A percentile compares a stretch with the other conserved stretches of the same genome.
Evolutionary conservation across 1,139 yeast genomes (phyloP).

Genomic region (Maudiozyma humilis): DNA sequence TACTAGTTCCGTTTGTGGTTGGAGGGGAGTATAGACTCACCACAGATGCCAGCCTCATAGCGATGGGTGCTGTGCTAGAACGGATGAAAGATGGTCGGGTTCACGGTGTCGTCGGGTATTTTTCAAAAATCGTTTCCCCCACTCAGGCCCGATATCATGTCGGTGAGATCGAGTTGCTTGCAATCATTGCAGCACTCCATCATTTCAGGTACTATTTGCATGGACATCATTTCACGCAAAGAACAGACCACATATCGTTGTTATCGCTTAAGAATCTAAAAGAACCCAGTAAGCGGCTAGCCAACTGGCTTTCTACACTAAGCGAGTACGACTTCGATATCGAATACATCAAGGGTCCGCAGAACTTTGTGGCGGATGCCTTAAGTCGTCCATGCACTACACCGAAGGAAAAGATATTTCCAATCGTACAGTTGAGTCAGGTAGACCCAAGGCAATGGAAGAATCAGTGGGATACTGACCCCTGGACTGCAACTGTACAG

Average conservation of each 20-base stretch:
- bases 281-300: slow-evolving; percentile 12
- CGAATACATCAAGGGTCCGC: slow-evolving; percentile 9
- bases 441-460: slow-evolving; percentile 9
- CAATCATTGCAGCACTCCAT: slow-evolving; percentile 10
- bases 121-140: no score
- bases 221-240: slow-evolving; percentile 9
- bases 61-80: no score
- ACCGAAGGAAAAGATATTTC: no score
- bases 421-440: no score
- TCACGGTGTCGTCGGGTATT: no score
- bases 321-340: slow-evolving; percentile 12
- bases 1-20: no score
- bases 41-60: no score
- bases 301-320: slow-evolving; percentile 12
- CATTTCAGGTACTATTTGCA: slow-evolving; percentile 12
- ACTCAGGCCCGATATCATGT: no score
- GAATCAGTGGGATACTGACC: slow-evolving; percentile 3
- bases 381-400: slow-evolving; percentile 7
- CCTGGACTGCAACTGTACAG: no score
- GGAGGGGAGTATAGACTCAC: no score
- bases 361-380: slow-evolving; percentile 11
- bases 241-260: slow-evolving; percentile 13
- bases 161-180: slow-evolving; percentile 14
- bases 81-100: no score
- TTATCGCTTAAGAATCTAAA: slow-evolving; percentile 10